These are phyloP conservation scores for Dichotomopilus funicola DNA, from an alignment of 2,329 filamentous ascomycete species.

Conservation along the genomic window DNA sequence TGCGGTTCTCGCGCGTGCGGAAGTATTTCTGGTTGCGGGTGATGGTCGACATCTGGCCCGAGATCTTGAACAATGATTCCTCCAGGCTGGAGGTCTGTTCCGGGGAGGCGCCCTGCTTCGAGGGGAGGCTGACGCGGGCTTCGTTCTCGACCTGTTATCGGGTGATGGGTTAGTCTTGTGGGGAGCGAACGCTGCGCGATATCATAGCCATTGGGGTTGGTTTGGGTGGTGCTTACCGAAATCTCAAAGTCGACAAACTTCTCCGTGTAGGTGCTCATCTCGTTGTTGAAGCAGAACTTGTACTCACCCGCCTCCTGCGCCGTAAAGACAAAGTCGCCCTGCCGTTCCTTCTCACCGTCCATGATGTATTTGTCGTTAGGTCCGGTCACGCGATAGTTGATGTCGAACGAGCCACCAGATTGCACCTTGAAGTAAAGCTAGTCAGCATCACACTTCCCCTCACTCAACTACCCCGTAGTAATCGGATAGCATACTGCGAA, in stretches of 20 bases:
- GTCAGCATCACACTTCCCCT: not conserved
- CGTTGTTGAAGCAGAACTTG: slow-evolving; percentile 96
- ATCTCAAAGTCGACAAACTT: slow-evolving; percentile 99
- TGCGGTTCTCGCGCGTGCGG: slow-evolving; percentile 95
- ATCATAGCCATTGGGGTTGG: not conserved
- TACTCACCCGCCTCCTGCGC: slow-evolving; percentile 85
- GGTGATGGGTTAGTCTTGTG: slow-evolving; percentile 12
- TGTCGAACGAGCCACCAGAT: slow-evolving; percentile 95
- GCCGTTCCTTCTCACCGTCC: slow-evolving; percentile 81
- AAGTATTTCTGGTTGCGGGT: slow-evolving; percentile 99
- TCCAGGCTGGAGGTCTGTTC: slow-evolving; percentile 87
- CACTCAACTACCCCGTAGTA: not conserved
- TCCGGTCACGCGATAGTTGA: slow-evolving; percentile 84
- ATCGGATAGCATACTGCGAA: slow-evolving; percentile 66
- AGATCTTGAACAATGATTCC: slow-evolving; percentile 93
- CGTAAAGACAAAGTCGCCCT: slow-evolving; percentile 97
- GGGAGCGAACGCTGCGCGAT: not conserved
- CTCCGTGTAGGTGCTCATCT: slow-evolving; percentile 96
- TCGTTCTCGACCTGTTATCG: slow-evolving; percentile 80
- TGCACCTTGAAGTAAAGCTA: slow-evolving; percentile 61
- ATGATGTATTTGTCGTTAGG: slow-evolving; percentile 76
- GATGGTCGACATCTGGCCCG: slow-evolving; percentile 86
- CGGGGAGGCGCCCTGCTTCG: slow-evolving; percentile 78
- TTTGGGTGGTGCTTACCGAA: slow-evolving; percentile 54
- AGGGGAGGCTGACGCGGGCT: slow-evolving; percentile 70